phyloP scores from a whole-genome alignment of 306 rosid genomes.

The Clitoria ternatea region DNA sequence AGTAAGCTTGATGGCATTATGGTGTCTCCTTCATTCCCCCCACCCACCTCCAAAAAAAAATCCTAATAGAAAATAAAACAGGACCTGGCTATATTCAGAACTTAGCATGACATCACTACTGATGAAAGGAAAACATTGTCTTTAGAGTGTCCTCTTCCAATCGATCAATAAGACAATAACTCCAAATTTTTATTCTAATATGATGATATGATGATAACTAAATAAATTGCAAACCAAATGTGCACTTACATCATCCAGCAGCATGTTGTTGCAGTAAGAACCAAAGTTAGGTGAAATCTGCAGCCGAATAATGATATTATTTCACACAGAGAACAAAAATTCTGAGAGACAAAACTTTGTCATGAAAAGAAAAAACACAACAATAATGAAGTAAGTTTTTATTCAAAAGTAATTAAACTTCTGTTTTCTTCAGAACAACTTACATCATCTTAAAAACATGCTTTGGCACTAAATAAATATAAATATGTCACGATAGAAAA shows the following conservation, averaged over 20 bases:
- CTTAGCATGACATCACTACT: background rate
- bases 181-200: background rate
- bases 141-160: background rate
- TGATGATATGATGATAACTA: background rate
- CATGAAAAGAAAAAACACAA: background rate
- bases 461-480: background rate
- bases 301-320: constrained; percentile 23
- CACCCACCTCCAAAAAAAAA: background rate
- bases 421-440: background rate
- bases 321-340: background rate
- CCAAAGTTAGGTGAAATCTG: constrained; percentile 85
- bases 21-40: too few species aligned
- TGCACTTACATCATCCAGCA: constrained; percentile 94
- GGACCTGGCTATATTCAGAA: background rate
- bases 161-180: background rate
- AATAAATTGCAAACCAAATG: background rate
- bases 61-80: background rate
- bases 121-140: background rate
- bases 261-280: constrained; percentile 78
- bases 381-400: background rate
- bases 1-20: too few species aligned
- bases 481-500: background rate
- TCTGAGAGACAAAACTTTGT: background rate
- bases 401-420: background rate
- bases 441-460: background rate